phyloP scores from a whole-genome alignment of 2,329 filamentous ascomycete species.

The Fusarium protoensiforme region DNA sequence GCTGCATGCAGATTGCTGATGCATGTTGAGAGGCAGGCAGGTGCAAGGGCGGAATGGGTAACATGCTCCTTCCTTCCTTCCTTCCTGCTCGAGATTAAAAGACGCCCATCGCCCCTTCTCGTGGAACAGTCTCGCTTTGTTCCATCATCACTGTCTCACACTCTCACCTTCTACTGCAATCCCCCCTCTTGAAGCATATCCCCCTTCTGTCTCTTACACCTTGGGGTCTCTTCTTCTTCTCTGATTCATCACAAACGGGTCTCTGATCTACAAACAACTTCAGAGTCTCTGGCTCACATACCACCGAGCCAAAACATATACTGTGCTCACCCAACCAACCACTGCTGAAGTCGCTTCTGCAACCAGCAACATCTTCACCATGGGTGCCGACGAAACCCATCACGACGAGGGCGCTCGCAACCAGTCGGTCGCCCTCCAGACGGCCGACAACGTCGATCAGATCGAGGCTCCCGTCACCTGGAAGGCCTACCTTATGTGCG shows the following conservation, averaged over 20 bases:
- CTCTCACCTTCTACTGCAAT: conserved; percentile 4
- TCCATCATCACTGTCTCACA: conserved; percentile 37
- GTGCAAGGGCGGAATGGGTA: neutral
- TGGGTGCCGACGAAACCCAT: conserved; percentile 41
- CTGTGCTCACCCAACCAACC: neutral
- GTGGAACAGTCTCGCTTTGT: conserved; percentile 32
- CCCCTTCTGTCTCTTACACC: neutral
- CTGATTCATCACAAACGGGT: neutral
- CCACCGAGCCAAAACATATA: neutral
- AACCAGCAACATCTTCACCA: conserved; percentile 7
- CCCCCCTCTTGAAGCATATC: neutral
- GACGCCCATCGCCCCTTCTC: conserved; percentile 34
- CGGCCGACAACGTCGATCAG: conserved; percentile 64
- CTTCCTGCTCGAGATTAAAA: conserved; percentile 40
- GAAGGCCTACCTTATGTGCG: conserved; percentile 76
- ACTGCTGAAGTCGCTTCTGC: neutral
- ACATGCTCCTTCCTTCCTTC: neutral
- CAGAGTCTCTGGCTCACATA: neutral
- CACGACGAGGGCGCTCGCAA: conserved; percentile 34
- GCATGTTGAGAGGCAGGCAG: neutral
- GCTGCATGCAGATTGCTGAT: neutral
- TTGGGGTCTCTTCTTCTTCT: neutral
- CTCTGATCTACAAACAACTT: neutral
- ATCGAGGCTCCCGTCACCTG: conserved; percentile 76
- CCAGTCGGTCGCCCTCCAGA: conserved; percentile 49